Conservation (phyloP, 495 filamentous ascomycete species). For the Xylaria acuta region DNA sequence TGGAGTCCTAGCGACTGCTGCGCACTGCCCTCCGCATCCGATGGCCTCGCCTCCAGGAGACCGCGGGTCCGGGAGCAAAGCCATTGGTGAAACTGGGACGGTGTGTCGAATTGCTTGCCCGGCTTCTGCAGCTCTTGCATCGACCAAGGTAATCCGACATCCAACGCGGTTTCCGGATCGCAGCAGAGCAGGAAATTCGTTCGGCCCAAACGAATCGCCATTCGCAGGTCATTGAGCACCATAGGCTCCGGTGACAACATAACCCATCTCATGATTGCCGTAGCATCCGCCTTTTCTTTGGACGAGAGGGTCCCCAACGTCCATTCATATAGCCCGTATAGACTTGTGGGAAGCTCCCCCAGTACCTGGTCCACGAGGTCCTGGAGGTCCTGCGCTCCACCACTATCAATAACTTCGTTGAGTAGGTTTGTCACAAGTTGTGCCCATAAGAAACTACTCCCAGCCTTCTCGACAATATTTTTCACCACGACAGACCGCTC, state of each 20-base stretch:
- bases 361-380: slow-evolving; percentile 45
- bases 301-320: slow-evolving; percentile 43
- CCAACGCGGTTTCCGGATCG: slow-evolving; percentile 37
- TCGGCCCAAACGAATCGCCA: slow-evolving; percentile 43
- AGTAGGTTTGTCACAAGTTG: slow-evolving; percentile 48
- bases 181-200: slow-evolving; percentile 27
- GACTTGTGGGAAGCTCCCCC: slow-evolving; percentile 42
- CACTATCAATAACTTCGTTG: slow-evolving; percentile 45
- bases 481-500: slow-evolving; percentile 37
- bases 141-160: slow-evolving; percentile 37
- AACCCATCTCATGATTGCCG: slow-evolving; percentile 48
- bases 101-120: slow-evolving; percentile 44
- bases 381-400: slow-evolving; percentile 42
- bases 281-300: slow-evolving; percentile 42
- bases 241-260: slow-evolving; percentile 45
- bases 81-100: slow-evolving; percentile 45
- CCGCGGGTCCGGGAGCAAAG: slow-evolving; percentile 46
- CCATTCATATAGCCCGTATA: slow-evolving; percentile 49
- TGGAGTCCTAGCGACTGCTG: slow-evolving; percentile 43
- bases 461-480: slow-evolving; percentile 39
- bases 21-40: slow-evolving; percentile 25
- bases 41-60: slow-evolving; percentile 41
- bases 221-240: slow-evolving; percentile 43
- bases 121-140: slow-evolving; percentile 44
- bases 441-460: slow-evolving; percentile 47